Evolutionary conservation across 371 early-diverging fungal species (phyloP).

Genomic region (Edhazardia aedis): DNA sequence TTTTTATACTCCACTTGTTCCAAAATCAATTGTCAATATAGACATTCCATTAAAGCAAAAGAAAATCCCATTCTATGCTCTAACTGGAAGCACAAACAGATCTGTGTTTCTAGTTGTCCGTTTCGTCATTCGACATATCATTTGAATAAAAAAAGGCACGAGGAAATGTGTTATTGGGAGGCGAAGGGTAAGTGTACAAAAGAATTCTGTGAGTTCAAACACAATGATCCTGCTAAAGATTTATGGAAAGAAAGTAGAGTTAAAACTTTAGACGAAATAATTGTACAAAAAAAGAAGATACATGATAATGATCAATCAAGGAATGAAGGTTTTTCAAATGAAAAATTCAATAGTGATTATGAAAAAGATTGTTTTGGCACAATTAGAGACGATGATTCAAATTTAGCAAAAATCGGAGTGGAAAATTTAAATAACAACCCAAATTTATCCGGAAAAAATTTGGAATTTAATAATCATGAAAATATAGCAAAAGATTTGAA

Average conservation of each 20-base stretch:
- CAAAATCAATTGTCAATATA: slow-evolving; percentile 29
- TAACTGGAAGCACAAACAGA: slow-evolving; percentile 27
- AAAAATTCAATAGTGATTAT: too few species aligned
- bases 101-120: slow-evolving; percentile 36
- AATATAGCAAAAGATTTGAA: too few species aligned
- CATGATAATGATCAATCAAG: too few species aligned
- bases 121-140: slow-evolving; percentile 43
- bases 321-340: too few species aligned
- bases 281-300: too few species aligned
- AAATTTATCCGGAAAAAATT: too few species aligned
- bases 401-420: too few species aligned
- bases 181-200: slow-evolving; percentile 28
- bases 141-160: slow-evolving; percentile 24
- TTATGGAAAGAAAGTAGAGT: slow-evolving; percentile 24
- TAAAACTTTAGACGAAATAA: slow-evolving; percentile 7
- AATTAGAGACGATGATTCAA: too few species aligned
- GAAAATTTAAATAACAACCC: too few species aligned
- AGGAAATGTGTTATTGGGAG: slow-evolving; percentile 44
- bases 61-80: slow-evolving; percentile 29
- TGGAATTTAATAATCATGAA: too few species aligned
- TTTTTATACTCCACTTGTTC: slow-evolving; percentile 44
- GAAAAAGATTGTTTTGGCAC: too few species aligned
- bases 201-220: slow-evolving; percentile 39
- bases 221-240: slow-evolving; percentile 23
- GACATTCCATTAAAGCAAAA: slow-evolving; percentile 38